Percentiles rank a stretch among this genome's conserved stretches.
These are phyloP conservation scores for Aspergillus sp. DNA, from an alignment of 2,329 filamentous ascomycete genomes.

Conservation along the genomic window DNA sequence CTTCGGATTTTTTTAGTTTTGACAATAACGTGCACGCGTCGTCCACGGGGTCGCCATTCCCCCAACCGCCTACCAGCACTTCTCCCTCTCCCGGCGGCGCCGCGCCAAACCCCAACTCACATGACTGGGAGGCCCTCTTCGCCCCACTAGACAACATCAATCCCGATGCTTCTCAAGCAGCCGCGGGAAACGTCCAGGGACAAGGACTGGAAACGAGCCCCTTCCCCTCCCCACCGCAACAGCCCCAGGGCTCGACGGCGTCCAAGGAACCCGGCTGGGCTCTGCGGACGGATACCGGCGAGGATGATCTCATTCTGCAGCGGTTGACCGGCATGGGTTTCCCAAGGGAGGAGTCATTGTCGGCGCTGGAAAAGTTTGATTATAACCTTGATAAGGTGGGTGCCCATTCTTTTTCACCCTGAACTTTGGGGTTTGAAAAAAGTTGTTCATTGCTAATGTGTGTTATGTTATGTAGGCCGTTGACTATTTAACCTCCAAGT, in stretches of 20 bases:
- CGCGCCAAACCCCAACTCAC: constrained; percentile 38
- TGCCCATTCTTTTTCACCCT: constrained; percentile 8
- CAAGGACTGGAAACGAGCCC: too few relatives aligned
- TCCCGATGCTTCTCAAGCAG: constrained; percentile 9
- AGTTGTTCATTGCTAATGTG: neutral
- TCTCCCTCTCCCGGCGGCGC: constrained; percentile 33
- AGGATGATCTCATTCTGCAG: constrained; percentile 88
- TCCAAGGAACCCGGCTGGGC: constrained; percentile 52
- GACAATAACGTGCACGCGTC: constrained; percentile 22
- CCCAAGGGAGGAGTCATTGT: constrained; percentile 60
- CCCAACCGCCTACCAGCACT: constrained; percentile 3
- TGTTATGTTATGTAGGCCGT: constrained; percentile 22
- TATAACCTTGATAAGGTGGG: constrained; percentile 91
- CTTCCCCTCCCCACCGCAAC: too few relatives aligned
- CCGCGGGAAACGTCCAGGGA: neutral
- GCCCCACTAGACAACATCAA: constrained; percentile 58
- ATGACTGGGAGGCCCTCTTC: constrained; percentile 96
- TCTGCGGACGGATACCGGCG: constrained; percentile 63
- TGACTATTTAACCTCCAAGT: constrained; percentile 36
- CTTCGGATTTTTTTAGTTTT: constrained; percentile 35
- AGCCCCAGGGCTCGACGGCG: too few relatives aligned
- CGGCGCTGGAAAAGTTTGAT: constrained; percentile 85
- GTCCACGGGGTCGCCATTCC: constrained; percentile 26
- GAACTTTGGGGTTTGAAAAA: too few relatives aligned
- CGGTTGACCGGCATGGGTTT: constrained; percentile 88